Percentiles rank a stretch among this genome's conserved stretches.
phyloP scores from a whole-genome alignment of 2,329 filamentous ascomycete species.

The Fusarium ambrosium region DNA sequence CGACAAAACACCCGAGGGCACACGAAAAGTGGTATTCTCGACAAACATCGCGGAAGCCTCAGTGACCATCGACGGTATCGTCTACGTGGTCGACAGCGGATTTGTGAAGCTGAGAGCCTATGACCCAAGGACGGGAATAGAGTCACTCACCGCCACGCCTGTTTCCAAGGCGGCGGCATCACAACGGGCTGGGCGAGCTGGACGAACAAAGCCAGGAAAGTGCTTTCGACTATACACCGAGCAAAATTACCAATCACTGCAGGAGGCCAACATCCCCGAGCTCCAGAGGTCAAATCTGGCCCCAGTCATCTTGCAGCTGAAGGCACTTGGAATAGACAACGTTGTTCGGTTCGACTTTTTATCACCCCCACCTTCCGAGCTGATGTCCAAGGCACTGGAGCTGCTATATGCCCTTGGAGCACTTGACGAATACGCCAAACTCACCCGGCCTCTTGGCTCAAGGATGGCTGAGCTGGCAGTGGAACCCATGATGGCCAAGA shows the following conservation, averaged over 20 bases:
- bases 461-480: conserved; percentile 95
- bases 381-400: conserved; percentile 88
- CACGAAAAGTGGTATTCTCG: conserved; percentile 90
- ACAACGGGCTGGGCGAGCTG: conserved; percentile 90
- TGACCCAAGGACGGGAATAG: conserved; percentile 87
- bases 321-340: conserved; percentile 95
- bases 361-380: conserved; percentile 85
- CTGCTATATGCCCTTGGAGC: conserved; percentile 89
- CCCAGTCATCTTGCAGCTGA: conserved; percentile 88
- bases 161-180: conserved; percentile 94
- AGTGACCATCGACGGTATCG: conserved; percentile 92
- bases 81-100: conserved; percentile 90
- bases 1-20: conserved; percentile 83
- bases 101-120: conserved; percentile 92
- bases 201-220: conserved; percentile 90
- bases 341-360: conserved; percentile 91
- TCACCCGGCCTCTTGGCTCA: conserved; percentile 88
- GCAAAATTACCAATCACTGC: conserved; percentile 72
- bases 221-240: conserved; percentile 95
- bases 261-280: conserved; percentile 84
- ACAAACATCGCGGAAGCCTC: conserved; percentile 98
- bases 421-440: conserved; percentile 88
- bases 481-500: conserved; percentile 96
- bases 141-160: conserved; percentile 84
- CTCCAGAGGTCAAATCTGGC: conserved; percentile 94